Percentiles rank a stretch among this genome's conserved stretches.
Conservation (phyloP, 495 filamentous ascomycete species). For the Jackrogersella minutella region DNA sequence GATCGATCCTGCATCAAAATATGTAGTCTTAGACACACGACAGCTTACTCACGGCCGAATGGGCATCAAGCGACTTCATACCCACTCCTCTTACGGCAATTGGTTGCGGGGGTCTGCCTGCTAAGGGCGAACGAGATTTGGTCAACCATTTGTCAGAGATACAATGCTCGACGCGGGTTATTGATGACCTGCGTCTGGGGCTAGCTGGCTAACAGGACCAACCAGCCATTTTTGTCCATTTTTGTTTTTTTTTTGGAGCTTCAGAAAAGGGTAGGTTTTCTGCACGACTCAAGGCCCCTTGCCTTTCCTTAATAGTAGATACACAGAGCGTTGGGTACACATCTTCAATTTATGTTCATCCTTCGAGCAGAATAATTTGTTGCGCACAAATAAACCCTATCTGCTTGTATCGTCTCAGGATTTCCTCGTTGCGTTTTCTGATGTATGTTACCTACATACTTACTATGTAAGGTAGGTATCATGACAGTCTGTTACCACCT, state of each 20-base stretch:
- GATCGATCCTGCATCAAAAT: conserved; percentile 28
- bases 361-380: conserved; percentile 8
- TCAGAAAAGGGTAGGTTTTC: too few species aligned
- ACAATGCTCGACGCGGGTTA: conserved; percentile 36
- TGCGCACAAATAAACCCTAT: conserved; percentile 12
- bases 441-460: too few species aligned
- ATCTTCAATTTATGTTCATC: background rate
- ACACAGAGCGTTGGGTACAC: background rate
- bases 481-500: conserved; percentile 7
- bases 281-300: too few species aligned
- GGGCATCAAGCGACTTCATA: conserved; percentile 12
- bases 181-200: conserved; percentile 39
- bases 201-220: conserved; percentile 28
- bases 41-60: conserved; percentile 29
- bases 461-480: background rate
- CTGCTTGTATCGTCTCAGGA: conserved; percentile 12
- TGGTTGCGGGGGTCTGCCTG: conserved; percentile 29
- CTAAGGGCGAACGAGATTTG: conserved; percentile 21
- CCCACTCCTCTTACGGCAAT: conserved; percentile 31
- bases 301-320: too few species aligned
- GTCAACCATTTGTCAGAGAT: conserved; percentile 39
- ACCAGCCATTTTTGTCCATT: background rate
- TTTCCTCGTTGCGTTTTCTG: conserved; percentile 8
- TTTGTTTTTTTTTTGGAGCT: too few species aligned
- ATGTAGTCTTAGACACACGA: conserved; percentile 25